Evolutionary conservation across 2,329 filamentous ascomycete species (phyloP).

Genomic region (Monosporascus sp.): DNA sequence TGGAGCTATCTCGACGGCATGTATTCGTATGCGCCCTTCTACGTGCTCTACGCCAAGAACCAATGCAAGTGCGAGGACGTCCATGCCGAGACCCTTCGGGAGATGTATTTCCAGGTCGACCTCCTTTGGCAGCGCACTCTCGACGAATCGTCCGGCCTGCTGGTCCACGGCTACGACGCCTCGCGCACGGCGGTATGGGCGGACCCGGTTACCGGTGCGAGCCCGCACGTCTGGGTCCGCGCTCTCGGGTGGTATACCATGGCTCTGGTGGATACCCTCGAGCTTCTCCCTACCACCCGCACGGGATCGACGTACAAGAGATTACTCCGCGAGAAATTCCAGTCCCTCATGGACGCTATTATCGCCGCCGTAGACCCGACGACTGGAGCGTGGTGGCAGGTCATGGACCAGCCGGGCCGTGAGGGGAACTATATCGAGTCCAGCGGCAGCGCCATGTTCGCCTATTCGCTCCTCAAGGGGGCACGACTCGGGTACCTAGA

Average conservation of each 20-base stretch:
- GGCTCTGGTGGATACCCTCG: slow-evolving; percentile 31
- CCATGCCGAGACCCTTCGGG: slow-evolving; percentile 13
- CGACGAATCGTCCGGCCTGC: slow-evolving; percentile 20
- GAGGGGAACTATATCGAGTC: slow-evolving; percentile 33
- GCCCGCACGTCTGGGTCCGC: slow-evolving; percentile 32
- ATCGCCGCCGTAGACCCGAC: slow-evolving; percentile 18
- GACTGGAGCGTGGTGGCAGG: slow-evolving; percentile 33
- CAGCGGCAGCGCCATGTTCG: slow-evolving; percentile 32
- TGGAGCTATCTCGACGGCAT: slow-evolving; percentile 51
- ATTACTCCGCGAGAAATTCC: slow-evolving; percentile 15
- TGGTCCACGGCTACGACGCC: slow-evolving; percentile 32
- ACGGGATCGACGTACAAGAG: not conserved
- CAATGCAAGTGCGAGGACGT: not conserved
- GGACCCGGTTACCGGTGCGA: slow-evolving; percentile 27
- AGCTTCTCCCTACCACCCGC: slow-evolving; percentile 14
- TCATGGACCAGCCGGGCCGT: slow-evolving; percentile 22
- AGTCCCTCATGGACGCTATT: slow-evolving; percentile 17
- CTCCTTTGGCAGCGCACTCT: slow-evolving; percentile 21
- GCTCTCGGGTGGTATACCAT: slow-evolving; percentile 34
- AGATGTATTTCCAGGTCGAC: slow-evolving; percentile 24
- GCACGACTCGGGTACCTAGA: slow-evolving; percentile 28
- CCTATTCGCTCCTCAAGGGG: slow-evolving; percentile 32
- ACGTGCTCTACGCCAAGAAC: slow-evolving; percentile 24
- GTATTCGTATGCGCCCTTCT: slow-evolving; percentile 42
- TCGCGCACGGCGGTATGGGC: slow-evolving; percentile 29